These are phyloP conservation scores for Talaromyces sp. DNA, from an alignment of 2,329 filamentous ascomycete species.

Conservation along the genomic window DNA sequence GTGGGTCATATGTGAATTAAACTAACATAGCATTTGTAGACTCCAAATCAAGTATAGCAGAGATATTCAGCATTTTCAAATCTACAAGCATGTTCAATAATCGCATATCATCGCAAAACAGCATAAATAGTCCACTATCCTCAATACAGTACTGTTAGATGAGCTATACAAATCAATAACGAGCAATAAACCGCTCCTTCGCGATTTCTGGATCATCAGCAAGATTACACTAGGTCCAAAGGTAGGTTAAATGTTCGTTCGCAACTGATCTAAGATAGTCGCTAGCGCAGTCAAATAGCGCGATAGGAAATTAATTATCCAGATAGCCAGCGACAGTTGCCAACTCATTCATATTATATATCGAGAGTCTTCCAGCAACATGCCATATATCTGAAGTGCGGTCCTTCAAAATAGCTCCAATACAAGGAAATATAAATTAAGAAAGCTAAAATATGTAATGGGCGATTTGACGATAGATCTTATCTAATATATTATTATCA, in stretches of 20 bases:
- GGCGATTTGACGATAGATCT: no score
- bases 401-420: slow-evolving; percentile 37
- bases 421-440: slow-evolving; percentile 24
- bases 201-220: slow-evolving; percentile 27
- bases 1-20: slow-evolving; percentile 38
- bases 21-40: slow-evolving; percentile 44
- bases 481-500: slow-evolving; percentile 19
- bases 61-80: slow-evolving; percentile 28
- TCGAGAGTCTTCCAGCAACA: slow-evolving; percentile 36
- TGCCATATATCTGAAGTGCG: slow-evolving; percentile 27
- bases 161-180: slow-evolving; percentile 33
- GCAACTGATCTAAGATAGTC: slow-evolving; percentile 33
- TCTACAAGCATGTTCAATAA: slow-evolving; percentile 24
- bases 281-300: slow-evolving; percentile 30
- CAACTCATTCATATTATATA: slow-evolving; percentile 43
- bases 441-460: no score
- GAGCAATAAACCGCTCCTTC: slow-evolving; percentile 32
- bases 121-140: slow-evolving; percentile 33
- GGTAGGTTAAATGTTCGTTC: slow-evolving; percentile 26
- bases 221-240: slow-evolving; percentile 34
- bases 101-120: slow-evolving; percentile 42
- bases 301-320: slow-evolving; percentile 27
- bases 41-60: slow-evolving; percentile 40
- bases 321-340: slow-evolving; percentile 33
- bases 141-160: slow-evolving; percentile 28